Conservation (phyloP, 352 stramenopile species). For the Phytophthora ohioensis region DNA sequence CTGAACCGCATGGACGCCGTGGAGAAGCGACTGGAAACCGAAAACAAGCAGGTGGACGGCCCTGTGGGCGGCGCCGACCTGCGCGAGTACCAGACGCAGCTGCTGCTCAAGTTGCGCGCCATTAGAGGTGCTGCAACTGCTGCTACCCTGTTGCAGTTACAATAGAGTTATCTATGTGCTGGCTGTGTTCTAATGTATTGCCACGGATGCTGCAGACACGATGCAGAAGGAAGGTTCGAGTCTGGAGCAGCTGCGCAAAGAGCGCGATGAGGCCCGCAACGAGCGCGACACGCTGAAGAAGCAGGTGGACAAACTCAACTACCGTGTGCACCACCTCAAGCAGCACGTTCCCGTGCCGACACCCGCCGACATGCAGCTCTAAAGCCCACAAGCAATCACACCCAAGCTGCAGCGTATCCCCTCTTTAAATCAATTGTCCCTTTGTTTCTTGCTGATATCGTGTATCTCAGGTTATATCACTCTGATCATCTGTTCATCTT, state of each 20-base stretch:
- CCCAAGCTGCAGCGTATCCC: not conserved
- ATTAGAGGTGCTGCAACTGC: slow-evolving; percentile 50
- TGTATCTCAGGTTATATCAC: slow-evolving; percentile 7
- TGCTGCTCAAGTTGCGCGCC: slow-evolving; percentile 66
- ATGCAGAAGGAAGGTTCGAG: slow-evolving; percentile 72
- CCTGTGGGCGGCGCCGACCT: slow-evolving; percentile 70
- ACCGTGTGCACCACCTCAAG: slow-evolving; percentile 81
- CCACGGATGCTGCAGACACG: slow-evolving; percentile 46
- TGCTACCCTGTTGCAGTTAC: not conserved
- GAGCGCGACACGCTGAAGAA: slow-evolving; percentile 74
- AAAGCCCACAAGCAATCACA: not conserved
- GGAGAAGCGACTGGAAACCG: slow-evolving; percentile 53
- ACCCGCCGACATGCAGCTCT: slow-evolving; percentile 35
- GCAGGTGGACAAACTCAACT: slow-evolving; percentile 84
- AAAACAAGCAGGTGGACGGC: slow-evolving; percentile 52
- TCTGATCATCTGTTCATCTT: slow-evolving; percentile 4
- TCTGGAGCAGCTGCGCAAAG: slow-evolving; percentile 65
- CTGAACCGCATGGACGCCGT: slow-evolving; percentile 53
- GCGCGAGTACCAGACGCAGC: slow-evolving; percentile 71
- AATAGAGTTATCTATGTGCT: not conserved
- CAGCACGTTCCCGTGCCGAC: slow-evolving; percentile 65
- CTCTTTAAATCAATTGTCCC: slow-evolving; percentile 21
- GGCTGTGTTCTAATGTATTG: slow-evolving; percentile 1
- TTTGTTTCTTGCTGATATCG: not conserved
- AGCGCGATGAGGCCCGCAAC: slow-evolving; percentile 62